A percentile compares a stretch with the other conserved stretches of the same genome.
Conservation (phyloP, 768 basidiomycete species). For the Dictyophora rubrovolvata region DNA sequence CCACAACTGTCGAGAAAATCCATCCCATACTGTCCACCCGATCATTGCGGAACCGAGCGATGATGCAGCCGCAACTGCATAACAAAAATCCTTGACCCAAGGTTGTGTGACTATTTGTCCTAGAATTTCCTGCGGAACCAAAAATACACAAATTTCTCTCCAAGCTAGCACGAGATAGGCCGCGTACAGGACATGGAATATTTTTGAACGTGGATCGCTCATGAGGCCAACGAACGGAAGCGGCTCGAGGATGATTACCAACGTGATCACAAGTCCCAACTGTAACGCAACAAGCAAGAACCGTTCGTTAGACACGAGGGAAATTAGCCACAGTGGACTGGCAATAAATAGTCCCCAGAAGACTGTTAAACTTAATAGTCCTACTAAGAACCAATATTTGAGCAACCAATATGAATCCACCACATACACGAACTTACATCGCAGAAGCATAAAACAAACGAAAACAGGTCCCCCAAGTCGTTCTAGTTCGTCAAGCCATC, state of each 20-base stretch:
- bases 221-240: conserved; percentile 4
- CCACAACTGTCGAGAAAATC: conserved; percentile 4
- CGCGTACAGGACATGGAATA: conserved; percentile 1
- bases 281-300: conserved; percentile 1
- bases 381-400: background rate
- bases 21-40: conserved; percentile 9
- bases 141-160: background rate
- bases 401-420: background rate
- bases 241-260: conserved; percentile 6
- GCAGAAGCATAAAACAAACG: conserved; percentile 7
- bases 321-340: conserved; percentile 5
- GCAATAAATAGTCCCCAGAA: conserved; percentile 8
- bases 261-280: conserved; percentile 5
- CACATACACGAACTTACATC: background rate
- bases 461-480: conserved; percentile 7
- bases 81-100: conserved; percentile 3
- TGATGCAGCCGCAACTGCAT: background rate
- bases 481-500: conserved; percentile 6
- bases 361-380: conserved; percentile 2
- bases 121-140: background rate
- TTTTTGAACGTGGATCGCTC: conserved; percentile 6
- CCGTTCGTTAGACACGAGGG: conserved; percentile 4
- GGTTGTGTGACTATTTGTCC: background rate
- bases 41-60: background rate
- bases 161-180: conserved; percentile 5